These are phyloP conservation scores for Lactifluus subvellereus DNA, from an alignment of 768 basidiomycete species.

Conservation along the genomic window DNA sequence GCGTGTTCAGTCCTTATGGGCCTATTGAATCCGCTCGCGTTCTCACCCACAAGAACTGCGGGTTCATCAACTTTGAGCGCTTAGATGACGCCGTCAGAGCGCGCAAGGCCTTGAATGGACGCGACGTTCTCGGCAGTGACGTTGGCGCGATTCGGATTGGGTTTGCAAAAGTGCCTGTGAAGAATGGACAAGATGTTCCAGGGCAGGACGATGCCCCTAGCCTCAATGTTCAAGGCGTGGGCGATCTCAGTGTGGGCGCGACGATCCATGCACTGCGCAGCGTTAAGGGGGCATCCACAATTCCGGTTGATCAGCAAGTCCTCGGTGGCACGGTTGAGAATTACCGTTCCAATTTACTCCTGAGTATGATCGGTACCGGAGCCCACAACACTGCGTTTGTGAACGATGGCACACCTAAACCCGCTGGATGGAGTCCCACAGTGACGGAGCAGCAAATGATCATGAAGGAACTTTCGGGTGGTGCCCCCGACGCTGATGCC, in stretches of 20 bases:
- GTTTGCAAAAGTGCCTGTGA: conserved; percentile 93
- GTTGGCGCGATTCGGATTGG: conserved; percentile 97
- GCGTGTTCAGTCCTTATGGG: conserved; percentile 95
- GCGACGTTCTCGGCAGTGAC: conserved; percentile 92
- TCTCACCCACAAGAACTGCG: conserved; percentile 95
- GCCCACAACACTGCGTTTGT: conserved; percentile 52
- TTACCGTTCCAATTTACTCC: conserved; percentile 84
- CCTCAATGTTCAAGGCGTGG: conserved; percentile 72
- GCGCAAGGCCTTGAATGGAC: conserved; percentile 90
- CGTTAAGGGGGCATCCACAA: conserved; percentile 87
- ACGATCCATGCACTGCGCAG: conserved; percentile 83
- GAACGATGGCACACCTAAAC: conserved; percentile 53
- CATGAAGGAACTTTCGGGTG: conserved; percentile 83
- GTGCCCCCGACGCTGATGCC: conserved; percentile 69
- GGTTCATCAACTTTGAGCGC: conserved; percentile 95
- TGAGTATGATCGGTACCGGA: conserved; percentile 82
- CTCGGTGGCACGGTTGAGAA: conserved; percentile 90
- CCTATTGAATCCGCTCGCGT: conserved; percentile 97
- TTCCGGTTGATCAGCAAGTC: conserved; percentile 91
- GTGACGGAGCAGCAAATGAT: conserved; percentile 97
- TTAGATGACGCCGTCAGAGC: conserved; percentile 95
- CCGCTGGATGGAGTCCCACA: conserved; percentile 60
- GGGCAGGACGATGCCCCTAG: conserved; percentile 57
- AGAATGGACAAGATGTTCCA: conserved; percentile 65
- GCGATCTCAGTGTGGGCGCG: conserved; percentile 79